Conservation (phyloP, 208 protist species). For the Crithidia thermophila region DNA sequence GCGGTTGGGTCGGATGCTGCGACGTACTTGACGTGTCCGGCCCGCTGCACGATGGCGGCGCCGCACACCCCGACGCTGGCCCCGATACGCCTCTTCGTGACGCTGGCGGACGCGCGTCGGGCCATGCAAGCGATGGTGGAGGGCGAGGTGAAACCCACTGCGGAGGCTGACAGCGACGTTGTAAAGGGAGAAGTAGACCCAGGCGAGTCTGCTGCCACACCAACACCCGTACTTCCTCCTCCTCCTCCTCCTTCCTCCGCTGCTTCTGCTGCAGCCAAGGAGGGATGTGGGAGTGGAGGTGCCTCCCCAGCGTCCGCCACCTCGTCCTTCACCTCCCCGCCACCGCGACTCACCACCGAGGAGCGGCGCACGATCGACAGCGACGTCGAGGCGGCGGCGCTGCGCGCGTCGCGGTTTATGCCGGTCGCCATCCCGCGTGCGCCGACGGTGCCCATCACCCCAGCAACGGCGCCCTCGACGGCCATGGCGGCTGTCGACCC, state of each 20-base stretch:
- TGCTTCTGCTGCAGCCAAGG: not conserved
- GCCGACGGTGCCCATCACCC: conserved; percentile 34
- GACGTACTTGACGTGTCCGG: conserved; percentile 11
- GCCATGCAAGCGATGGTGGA: conserved; percentile 36
- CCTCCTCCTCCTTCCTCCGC: too few relatives aligned
- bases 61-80: conserved; percentile 32
- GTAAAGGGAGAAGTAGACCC: too few relatives aligned
- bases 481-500: not conserved
- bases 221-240: too few relatives aligned
- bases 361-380: conserved; percentile 31
- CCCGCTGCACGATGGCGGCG: conserved; percentile 11
- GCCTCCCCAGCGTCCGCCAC: too few relatives aligned
- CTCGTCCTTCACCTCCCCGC: too few relatives aligned
- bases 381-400: conserved; percentile 48
- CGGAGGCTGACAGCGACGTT: too few relatives aligned
- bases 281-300: too few relatives aligned
- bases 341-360: conserved; percentile 1
- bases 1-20: conserved; percentile 20
- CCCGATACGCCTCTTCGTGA: conserved; percentile 46
- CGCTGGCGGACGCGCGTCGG: conserved; percentile 26
- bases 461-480: conserved; percentile 1
- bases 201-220: too few relatives aligned
- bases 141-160: conserved; percentile 6
- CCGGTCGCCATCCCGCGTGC: conserved; percentile 51
- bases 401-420: conserved; percentile 53